Evolutionary conservation across 306 rosid genomes (phyloP), one percentile per base, ranked within the genome.

Genomic region (Vicia villosa): DNA sequence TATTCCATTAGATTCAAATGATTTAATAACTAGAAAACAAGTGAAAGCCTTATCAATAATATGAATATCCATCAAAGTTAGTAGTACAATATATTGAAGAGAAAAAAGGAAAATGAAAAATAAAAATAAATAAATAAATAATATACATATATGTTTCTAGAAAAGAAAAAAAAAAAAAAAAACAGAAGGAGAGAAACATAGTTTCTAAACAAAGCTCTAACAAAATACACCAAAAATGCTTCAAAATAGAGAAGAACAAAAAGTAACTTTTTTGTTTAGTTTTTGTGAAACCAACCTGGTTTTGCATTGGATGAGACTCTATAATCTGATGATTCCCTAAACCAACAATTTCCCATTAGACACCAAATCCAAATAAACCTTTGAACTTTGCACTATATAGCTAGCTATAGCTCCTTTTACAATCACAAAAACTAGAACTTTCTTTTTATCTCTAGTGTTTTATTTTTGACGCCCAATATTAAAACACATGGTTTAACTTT

Each of bases 301-400:
- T 95, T 95, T 66, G 86, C 91, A 83, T 94, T 94, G 78, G 92
- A 84, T 26, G 98, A 88, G 47, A 94, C 94, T 83, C 90, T 81
- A 85, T 86, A 81, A 77, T 83, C 87, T 17, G 91, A 81, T 52
- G 95, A 83, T 43, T 89, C 84, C 80, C 85, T 81, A 69, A 52
- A 91, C 83, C 85, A 89, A 81, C 97, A 95, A 73, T 95, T 95
- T 14, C 99, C 99, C 99, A 91, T 95, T 73, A 41, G 68, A 38
- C 17, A 69, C 80, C 78, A 81, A 83, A 75, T 47, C 62, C 70
- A 80, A 75, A 78, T 21, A 66, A 36, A 75, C 13, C 66, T 70
- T 28, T 65, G 51, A 63, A 67, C 59, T 22, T 68, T 68, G 74
- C 78, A 26, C 19, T 17, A 17, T 5, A 15, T 19, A 20, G 51